Conservation (phyloP, 352 stramenopile genomes). For the Hyaloperonospora brassicae region DNA sequence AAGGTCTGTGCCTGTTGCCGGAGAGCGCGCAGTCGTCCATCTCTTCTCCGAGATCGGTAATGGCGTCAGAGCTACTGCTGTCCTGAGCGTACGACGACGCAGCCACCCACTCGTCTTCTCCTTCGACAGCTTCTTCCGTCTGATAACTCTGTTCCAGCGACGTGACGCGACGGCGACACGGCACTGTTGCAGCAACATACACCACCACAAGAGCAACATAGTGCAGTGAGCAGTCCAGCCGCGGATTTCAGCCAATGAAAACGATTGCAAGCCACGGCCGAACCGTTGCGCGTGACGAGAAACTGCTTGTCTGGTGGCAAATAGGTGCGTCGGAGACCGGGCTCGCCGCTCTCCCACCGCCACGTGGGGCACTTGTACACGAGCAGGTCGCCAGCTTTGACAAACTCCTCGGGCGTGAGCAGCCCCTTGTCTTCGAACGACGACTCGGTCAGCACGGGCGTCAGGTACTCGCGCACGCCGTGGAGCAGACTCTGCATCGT, state of each 20-base stretch:
- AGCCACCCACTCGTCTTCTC: constrained; percentile 88
- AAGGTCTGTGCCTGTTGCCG: constrained; percentile 13
- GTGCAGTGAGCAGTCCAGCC: too few species aligned
- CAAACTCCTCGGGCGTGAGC: constrained; percentile 96
- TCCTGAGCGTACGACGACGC: constrained; percentile 64
- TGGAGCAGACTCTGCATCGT: constrained; percentile 75
- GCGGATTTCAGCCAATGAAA: not conserved
- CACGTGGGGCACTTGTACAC: constrained; percentile 96
- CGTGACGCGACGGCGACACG: constrained; percentile 76
- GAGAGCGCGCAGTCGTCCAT: constrained; percentile 57
- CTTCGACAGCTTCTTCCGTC: constrained; percentile 58
- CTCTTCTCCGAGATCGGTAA: constrained; percentile 45
- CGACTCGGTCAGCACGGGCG: constrained; percentile 86
- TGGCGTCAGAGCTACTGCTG: constrained; percentile 14
- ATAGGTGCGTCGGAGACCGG: constrained; percentile 47
- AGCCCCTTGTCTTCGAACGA: constrained; percentile 92
- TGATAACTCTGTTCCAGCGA: constrained; percentile 70
- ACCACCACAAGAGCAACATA: not conserved
- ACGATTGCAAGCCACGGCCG: not conserved
- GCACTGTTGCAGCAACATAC: constrained; percentile 40
- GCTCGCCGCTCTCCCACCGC: constrained; percentile 85
- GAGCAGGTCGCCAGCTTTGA: constrained; percentile 91
- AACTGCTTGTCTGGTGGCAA: constrained; percentile 84
- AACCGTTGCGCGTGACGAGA: constrained; percentile 73
- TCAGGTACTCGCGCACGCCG: constrained; percentile 81